Evolutionary conservation across 1,139 yeast genomes (phyloP), one percentile per base, ranked within the genome.

Genomic region (Keqinozyma sinolaborantium): DNA sequence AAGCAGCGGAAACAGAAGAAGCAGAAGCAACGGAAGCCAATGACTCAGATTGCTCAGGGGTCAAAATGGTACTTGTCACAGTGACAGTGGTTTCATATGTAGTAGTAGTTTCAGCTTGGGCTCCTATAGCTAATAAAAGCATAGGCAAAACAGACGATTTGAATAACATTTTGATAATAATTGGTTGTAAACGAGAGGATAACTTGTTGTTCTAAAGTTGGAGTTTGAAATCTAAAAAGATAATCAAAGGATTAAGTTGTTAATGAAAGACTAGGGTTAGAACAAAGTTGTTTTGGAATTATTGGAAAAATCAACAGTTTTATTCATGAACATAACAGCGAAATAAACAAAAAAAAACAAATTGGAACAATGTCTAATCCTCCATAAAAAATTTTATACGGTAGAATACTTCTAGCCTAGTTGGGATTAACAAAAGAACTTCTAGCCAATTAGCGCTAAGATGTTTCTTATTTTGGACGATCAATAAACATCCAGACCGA

Each of bases 21-120:
- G 41, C 31, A 24, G 44, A 47, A 18, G 60, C 36, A 42, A 47
- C 44, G 12, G 40, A 31, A 10, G 48, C 38, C 9, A 60, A 29
- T 30, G 65, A 55, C 30, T 58, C 45, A 16, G 62, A 64, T 47
- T 66, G 67, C 42, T 58, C 55, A 26, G 72, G 73, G 31, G 70
- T 58, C 52, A 62, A 63, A 40, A 66, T 45, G 24, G 74, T 68
- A 34, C 52, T 56, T 42, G 74, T 68, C 45, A 65, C 46, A 30
- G 73, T 67, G 36, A 68, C 47, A 26, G 73, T 67, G 28, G 64
- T 51, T 15, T 54, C 45, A 28, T 66, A 48, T 29, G 78, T 72
- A 36, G 76, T 70, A 30, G 68, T 67, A 12, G 48, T 45, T n/a
- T 60, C 71, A 19, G 59, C 59, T 27, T 44, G 46, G 24, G 50